Evolutionary conservation across 257 asterid genomes (phyloP), one percentile per base, ranked within the genome.

Genomic region (Petunia secreta): DNA sequence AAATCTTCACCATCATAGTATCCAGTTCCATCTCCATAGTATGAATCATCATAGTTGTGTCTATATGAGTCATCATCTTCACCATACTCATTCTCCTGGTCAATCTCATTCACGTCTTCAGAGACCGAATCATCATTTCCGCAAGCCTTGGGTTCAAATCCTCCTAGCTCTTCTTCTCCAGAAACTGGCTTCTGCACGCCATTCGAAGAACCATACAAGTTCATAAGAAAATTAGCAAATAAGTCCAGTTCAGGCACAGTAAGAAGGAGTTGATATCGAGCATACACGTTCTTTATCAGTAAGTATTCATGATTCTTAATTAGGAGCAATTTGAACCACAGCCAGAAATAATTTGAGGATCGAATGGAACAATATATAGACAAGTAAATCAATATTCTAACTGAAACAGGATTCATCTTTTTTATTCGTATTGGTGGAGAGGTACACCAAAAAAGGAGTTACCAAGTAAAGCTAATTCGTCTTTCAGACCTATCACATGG

Each of bases 111-210:
- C 15, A 48, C 48, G 62, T 63, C 14, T 46, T 86, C 88, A 60
- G 73, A 25, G 25, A 25, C 67, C 14, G 85, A 78, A 66, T 75
- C 40, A 63, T 63, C 77, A 52, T 73, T 52, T 59, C 78, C 75
- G 3, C 50, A 40, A 5, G 53, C 59, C 79, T 46, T 57, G 13
- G 83, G 80, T 40, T 78, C 84, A 50, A 43, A n/a, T n/a, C 68
- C 10, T 16, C 39, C 63, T 1, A 38, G 37, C 82, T 55, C 69
- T 57, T 63, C 77, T 57, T 71, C 79, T 58, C 74, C 88, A 82
- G 83, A 62, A 67, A 63, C 81, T 68, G 63, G 66, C 3, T 63
- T 79, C 91, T 85, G 84, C 83, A 79, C 63, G 50, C 78, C 37
- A 73, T 73, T 73, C 62, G 50, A 43, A 50, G 46, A 73, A 36